Evolutionary conservation across 1,284 basidiomycete genomes (phyloP), one percentile per base, ranked within the genome.

Genomic region (Moesziomyces antarcticus): DNA sequence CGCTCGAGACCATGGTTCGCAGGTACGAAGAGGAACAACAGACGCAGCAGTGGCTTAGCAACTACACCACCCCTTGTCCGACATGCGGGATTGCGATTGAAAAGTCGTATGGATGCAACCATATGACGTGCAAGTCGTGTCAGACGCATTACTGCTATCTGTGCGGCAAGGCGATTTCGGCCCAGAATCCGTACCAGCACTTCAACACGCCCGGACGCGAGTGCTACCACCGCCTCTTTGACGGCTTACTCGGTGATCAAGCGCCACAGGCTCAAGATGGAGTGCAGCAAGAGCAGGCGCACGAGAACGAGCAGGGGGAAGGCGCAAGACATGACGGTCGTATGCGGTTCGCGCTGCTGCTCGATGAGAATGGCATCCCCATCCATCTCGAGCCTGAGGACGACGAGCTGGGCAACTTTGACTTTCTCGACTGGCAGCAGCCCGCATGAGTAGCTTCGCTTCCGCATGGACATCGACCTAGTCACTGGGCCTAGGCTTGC

Each of bases 81-180:
- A 62, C 63, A 0, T 77, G 75, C 47, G 50, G 60, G 8, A 65
- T 70, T 18, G 59, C 64, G 6, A 70, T 73, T 20, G 75, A 73
- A 47, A 77, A 73, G 50, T 58, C 56, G n/a, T 67, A 65, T 30
- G 75, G 75, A 3, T 77, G 75, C 49, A 77, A 77, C 47, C 75
- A 77, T 46, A 73, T 77, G 67, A 77, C 71, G 3, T 77, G 75
- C 56, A 69, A 60, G n/a, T 50, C 56, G 35, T 77, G 75, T 37
- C 46, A 56, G 46, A 69, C 71, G 46, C 75, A 77, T 44, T 77
- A 72, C 48, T 77, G 75, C 50, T 73, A 73, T 21, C 52, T 77
- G 20, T 77, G 75, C 56, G 71, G 71, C n/a, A 65, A 73, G 51
- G 30, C 59, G 0, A 66, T 77, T 21, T 59, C 55, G 24, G 49